phyloP scores from a whole-genome alignment of 2,329 filamentous ascomycete species.

The Elsinoe fawcettii region DNA sequence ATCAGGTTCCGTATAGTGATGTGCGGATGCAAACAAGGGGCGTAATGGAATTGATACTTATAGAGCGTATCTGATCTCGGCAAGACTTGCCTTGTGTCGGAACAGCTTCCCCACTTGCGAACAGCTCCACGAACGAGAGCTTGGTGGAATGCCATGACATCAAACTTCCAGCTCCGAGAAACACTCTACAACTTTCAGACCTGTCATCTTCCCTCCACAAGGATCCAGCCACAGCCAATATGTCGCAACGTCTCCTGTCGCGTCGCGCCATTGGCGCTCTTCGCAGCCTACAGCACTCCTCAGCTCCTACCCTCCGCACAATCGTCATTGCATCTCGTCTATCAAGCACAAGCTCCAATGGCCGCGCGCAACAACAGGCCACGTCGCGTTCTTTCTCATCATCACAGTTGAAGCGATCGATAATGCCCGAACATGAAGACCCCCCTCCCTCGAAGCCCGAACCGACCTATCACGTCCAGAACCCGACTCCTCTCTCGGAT shows the following conservation, averaged over 20 bases:
- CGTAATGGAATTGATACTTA: too few relatives aligned
- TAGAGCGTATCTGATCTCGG: background rate
- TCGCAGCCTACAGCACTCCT: constrained; percentile 14
- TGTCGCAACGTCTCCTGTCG: constrained; percentile 17
- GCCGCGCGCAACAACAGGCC: constrained; percentile 16
- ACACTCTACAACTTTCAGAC: background rate
- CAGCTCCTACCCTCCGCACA: constrained; percentile 16
- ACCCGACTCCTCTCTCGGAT: constrained; percentile 59
- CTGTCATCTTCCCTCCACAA: background rate
- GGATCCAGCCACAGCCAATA: background rate
- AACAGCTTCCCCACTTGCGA: background rate
- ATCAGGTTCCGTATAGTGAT: too few relatives aligned
- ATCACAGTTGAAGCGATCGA: constrained; percentile 24
- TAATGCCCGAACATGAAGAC: constrained; percentile 38
- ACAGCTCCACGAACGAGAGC: background rate
- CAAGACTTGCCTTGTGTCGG: background rate
- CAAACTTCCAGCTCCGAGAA: background rate
- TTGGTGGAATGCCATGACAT: background rate
- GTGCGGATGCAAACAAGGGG: too few relatives aligned
- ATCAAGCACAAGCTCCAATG: constrained; percentile 12
- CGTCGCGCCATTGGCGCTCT: constrained; percentile 9
- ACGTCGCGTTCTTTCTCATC: constrained; percentile 15
- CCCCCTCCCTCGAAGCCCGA: constrained; percentile 34
- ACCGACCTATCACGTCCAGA: constrained; percentile 33
- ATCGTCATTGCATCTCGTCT: constrained; percentile 13